These are phyloP conservation scores for Echites panduratus DNA, from an alignment of 257 asterid genomes.

Conservation along the genomic window DNA sequence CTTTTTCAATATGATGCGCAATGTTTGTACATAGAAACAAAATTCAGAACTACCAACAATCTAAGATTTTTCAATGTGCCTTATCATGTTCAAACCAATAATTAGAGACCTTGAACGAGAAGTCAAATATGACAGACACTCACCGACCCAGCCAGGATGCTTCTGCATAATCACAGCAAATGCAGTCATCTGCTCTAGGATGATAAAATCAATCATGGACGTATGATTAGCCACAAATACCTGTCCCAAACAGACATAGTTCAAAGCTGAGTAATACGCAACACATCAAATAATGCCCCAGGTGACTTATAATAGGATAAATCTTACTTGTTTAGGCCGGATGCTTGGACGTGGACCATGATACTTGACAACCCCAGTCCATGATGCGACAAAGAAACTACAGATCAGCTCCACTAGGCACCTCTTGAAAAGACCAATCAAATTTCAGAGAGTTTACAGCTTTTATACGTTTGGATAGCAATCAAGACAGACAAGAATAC, in stretches of 20 bases:
- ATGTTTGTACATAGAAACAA: neutral
- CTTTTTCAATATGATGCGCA: neutral
- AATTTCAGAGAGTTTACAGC: neutral
- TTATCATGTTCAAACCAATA: neutral
- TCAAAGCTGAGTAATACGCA: neutral
- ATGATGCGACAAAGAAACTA: constrained; percentile 96
- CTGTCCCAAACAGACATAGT: constrained; percentile 38
- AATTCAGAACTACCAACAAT: neutral
- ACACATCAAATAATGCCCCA: neutral
- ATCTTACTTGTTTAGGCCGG: constrained; percentile 87
- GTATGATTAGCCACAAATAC: constrained; percentile 98
- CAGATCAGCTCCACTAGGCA: constrained; percentile 93
- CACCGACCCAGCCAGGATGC: constrained; percentile 99
- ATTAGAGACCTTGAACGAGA: neutral
- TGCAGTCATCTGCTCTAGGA: constrained; percentile 98
- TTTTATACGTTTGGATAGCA: too few species aligned
- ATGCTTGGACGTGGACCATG: constrained; percentile 98
- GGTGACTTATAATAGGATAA: constrained; percentile 8
- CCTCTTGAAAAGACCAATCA: constrained; percentile 17
- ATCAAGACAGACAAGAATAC: too few species aligned
- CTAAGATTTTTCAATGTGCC: neutral
- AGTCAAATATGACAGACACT: constrained; percentile 18
- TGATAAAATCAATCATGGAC: constrained; percentile 95
- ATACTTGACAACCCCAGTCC: constrained; percentile 99
- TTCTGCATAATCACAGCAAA: constrained; percentile 99